phyloP scores from a whole-genome alignment of 2,329 filamentous ascomycete genomes.

The Neodidymelliopsis sp. region DNA sequence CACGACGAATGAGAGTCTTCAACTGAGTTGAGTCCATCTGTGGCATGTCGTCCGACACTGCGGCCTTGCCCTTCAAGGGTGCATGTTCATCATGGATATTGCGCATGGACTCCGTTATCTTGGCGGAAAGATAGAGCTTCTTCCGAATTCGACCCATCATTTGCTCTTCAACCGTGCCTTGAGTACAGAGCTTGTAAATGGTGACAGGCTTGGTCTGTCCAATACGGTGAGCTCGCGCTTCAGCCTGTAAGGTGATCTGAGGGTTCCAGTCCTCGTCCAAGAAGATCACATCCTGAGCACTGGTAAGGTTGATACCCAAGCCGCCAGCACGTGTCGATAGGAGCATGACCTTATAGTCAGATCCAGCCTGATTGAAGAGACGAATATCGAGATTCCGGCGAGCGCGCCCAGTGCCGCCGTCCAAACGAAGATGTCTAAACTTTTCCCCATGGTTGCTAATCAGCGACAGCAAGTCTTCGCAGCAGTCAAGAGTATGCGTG shows the following conservation, averaged over 20 bases:
- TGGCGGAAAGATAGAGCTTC: conserved; percentile 68
- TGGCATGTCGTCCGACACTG: conserved; percentile 57
- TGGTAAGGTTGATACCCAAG: conserved; percentile 62
- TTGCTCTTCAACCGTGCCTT: conserved; percentile 65
- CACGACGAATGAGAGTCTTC: conserved; percentile 62
- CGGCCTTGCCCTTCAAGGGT: conserved; percentile 26
- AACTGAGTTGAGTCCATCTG: conserved; percentile 61
- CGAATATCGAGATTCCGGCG: conserved; percentile 61
- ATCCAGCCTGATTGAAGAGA: conserved; percentile 58
- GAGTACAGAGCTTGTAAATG: conserved; percentile 64
- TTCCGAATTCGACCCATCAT: conserved; percentile 66
- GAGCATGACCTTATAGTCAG: conserved; percentile 62
- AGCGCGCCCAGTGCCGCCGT: conserved; percentile 59
- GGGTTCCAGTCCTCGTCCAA: conserved; percentile 65
- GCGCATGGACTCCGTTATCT: conserved; percentile 66
- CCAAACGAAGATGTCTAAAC: conserved; percentile 59
- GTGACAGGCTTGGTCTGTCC: conserved; percentile 63
- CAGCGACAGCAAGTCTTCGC: conserved; percentile 59
- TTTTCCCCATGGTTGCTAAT: conserved; percentile 51
- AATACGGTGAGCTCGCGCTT: conserved; percentile 63
- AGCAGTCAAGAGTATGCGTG: conserved; percentile 59
- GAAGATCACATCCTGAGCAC: conserved; percentile 64
- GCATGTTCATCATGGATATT: conserved; percentile 56
- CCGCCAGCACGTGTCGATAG: conserved; percentile 64
- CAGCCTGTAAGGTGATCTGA: conserved; percentile 62